phyloP scores from a whole-genome alignment of 371 early-diverging fungal species.

The Syncephalastrum contaminatum region DNA sequence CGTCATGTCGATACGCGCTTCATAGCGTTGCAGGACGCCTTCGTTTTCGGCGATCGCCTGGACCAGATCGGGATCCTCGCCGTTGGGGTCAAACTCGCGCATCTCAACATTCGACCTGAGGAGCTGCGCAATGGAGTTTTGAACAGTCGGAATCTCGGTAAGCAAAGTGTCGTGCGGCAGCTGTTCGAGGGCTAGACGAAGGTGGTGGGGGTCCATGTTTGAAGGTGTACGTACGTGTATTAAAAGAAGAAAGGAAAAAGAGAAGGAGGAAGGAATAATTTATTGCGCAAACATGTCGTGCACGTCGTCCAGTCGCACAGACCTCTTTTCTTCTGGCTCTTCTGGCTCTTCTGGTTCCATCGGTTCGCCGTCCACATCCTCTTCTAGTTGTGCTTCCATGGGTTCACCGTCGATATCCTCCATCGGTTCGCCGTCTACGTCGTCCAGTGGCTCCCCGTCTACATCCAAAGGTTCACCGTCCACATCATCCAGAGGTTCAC shows the following conservation, averaged over 20 bases:
- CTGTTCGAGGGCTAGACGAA: conserved; percentile 24
- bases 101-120: conserved; percentile 38
- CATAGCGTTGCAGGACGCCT: conserved; percentile 33
- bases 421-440: conserved; percentile 43
- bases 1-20: conserved; percentile 34
- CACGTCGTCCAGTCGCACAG: too few relatives aligned
- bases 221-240: conserved; percentile 8
- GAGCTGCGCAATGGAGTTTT: conserved; percentile 42
- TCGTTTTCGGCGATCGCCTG: conserved; percentile 40
- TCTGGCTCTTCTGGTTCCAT: conserved; percentile 13
- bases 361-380: conserved; percentile 30
- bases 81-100: conserved; percentile 38
- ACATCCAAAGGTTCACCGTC: conserved; percentile 45
- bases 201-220: too few relatives aligned
- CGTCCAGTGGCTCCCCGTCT: conserved; percentile 18
- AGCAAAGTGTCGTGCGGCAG: conserved; percentile 35
- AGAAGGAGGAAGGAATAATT: too few relatives aligned
- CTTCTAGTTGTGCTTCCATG: conserved; percentile 11
- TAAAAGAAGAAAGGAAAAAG: conserved; percentile 3
- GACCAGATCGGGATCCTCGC: conserved; percentile 22
- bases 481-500: conserved; percentile 13
- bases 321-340: too few relatives aligned
- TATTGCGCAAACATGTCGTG: too few relatives aligned
- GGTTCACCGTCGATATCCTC: conserved; percentile 46
- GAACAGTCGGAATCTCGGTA: conserved; percentile 38